Evolutionary conservation across 1,284 basidiomycete species (phyloP).

Genomic region (Pseudozyma tsukubaensis): DNA sequence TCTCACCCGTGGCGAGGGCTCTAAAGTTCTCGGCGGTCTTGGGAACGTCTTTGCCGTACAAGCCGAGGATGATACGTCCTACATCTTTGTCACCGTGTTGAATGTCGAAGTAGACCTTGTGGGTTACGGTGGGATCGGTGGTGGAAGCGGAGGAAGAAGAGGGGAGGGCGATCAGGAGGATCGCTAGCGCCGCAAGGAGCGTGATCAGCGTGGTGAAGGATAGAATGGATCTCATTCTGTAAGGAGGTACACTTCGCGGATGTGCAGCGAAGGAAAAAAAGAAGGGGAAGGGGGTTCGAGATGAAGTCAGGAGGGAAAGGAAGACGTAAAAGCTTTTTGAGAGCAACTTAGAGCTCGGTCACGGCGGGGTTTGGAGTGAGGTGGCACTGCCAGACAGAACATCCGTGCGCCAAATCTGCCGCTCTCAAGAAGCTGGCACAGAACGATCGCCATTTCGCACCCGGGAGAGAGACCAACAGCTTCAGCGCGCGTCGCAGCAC

Average conservation of each 20-base stretch:
- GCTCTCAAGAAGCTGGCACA: no score
- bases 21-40: conserved; percentile 66
- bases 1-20: conserved; percentile 71
- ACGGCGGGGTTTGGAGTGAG: no score
- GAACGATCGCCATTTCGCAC: no score
- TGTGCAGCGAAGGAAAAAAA: neutral
- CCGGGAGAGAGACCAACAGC: no score
- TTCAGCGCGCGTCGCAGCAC: no score
- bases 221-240: conserved; percentile 32
- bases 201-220: conserved; percentile 72
- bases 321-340: no score
- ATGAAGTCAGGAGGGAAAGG: neutral
- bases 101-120: conserved; percentile 66
- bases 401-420: no score
- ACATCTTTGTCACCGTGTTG: conserved; percentile 61
- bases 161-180: neutral
- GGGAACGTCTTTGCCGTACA: conserved; percentile 64
- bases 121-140: conserved; percentile 47
- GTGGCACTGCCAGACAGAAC: no score
- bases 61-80: conserved; percentile 61
- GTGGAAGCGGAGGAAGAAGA: conserved; percentile 65
- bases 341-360: no score
- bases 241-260: neutral
- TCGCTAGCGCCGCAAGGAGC: conserved; percentile 55
- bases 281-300: neutral